These are phyloP conservation scores for Ramularia endophylla DNA, from an alignment of 2,329 filamentous ascomycete species.

Conservation along the genomic window DNA sequence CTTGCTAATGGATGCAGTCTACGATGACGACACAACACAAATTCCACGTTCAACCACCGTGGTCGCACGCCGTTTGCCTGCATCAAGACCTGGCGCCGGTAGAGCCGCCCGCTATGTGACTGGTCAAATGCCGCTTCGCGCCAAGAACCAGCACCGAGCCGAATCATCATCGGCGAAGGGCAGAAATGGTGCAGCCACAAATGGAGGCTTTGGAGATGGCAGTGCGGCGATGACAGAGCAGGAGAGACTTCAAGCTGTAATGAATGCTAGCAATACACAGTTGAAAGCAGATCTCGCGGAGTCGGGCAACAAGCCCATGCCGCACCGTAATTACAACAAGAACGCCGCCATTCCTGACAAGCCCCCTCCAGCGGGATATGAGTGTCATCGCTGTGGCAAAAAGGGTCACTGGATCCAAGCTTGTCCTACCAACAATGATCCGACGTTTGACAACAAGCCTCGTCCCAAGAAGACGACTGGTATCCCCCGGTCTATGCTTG, in stretches of 20 bases:
- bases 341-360: slow-evolving; percentile 79
- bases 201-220: slow-evolving; percentile 54
- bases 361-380: slow-evolving; percentile 86
- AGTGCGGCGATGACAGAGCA: slow-evolving; percentile 77
- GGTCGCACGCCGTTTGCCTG: slow-evolving; percentile 78
- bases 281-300: slow-evolving; percentile 93
- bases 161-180: slow-evolving; percentile 52
- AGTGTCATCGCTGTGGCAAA: slow-evolving; percentile 92
- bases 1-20: slow-evolving; percentile 56
- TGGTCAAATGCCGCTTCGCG: slow-evolving; percentile 86
- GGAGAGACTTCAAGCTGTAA: slow-evolving; percentile 88
- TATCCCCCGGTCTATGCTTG: slow-evolving; percentile 90
- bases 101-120: slow-evolving; percentile 92
- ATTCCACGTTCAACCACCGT: slow-evolving; percentile 94
- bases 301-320: slow-evolving; percentile 65
- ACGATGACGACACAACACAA: slow-evolving; percentile 96
- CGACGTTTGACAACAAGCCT: slow-evolving; percentile 87
- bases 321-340: slow-evolving; percentile 46
- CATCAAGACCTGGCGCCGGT: slow-evolving; percentile 77
- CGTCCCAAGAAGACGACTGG: slow-evolving; percentile 95
- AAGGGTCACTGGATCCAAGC: slow-evolving; percentile 98
- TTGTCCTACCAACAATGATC: slow-evolving; percentile 97
- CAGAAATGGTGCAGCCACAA: slow-evolving; percentile 32
- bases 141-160: slow-evolving; percentile 69
- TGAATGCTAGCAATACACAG: slow-evolving; percentile 80